These are phyloP conservation scores for Globisporangium yorkense DNA, from an alignment of 352 stramenopile species.

Conservation along the genomic window DNA sequence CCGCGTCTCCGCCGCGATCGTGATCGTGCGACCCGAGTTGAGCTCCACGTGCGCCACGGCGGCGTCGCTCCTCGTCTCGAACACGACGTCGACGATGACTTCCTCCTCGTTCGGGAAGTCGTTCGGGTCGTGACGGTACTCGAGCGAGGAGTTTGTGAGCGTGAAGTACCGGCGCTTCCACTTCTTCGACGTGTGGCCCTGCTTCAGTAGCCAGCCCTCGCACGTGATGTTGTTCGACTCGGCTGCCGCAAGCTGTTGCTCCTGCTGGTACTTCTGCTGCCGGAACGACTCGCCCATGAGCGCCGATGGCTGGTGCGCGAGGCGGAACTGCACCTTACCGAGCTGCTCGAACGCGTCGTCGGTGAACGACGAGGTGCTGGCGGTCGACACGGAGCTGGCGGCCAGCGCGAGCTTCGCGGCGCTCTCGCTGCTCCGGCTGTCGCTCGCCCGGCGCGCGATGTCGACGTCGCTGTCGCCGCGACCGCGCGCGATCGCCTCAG, in stretches of 20 bases:
- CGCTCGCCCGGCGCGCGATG: neutral
- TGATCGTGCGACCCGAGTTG: conserved; percentile 42
- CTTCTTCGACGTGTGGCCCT: conserved; percentile 30
- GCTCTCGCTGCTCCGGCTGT: neutral
- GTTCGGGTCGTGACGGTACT: conserved; percentile 52
- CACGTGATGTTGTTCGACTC: neutral
- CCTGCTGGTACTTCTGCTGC: neutral
- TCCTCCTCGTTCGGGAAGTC: conserved; percentile 43
- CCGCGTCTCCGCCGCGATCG: conserved; percentile 35
- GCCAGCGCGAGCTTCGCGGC: neutral
- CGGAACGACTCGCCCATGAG: neutral
- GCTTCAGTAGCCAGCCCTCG: conserved; percentile 63
- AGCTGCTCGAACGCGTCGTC: conserved; percentile 2
- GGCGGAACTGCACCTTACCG: conserved; percentile 9
- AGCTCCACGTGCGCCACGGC: conserved; percentile 45
- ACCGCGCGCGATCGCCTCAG: conserved; percentile 9
- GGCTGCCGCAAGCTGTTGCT: neutral
- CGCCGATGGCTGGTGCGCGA: neutral
- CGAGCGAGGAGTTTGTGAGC: conserved; percentile 44
- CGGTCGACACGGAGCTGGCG: neutral
- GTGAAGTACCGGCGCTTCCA: conserved; percentile 67
- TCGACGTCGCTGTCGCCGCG: neutral
- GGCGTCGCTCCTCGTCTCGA: conserved; percentile 22
- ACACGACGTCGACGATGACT: conserved; percentile 41
- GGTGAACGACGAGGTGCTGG: neutral